Conservation (phyloP, 768 basidiomycete genomes). For the Lactarius tabidus region DNA sequence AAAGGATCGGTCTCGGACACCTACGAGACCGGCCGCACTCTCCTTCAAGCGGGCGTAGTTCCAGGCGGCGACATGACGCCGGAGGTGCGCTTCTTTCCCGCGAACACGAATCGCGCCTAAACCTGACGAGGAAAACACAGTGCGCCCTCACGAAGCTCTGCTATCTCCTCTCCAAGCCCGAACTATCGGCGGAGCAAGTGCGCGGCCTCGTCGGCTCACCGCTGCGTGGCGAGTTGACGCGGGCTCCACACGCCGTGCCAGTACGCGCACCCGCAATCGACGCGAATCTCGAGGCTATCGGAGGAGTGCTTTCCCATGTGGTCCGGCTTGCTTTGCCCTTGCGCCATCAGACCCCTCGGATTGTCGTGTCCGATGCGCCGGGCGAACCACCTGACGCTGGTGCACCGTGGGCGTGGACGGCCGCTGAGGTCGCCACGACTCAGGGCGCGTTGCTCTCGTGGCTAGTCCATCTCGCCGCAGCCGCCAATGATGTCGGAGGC, state of each 20-base stretch:
- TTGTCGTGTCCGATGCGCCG: conserved; percentile 36
- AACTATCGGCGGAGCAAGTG: conserved; percentile 63
- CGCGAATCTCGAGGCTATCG: conserved; percentile 55
- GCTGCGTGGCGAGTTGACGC: conserved; percentile 85
- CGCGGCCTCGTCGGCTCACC: conserved; percentile 72
- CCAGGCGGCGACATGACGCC: conserved; percentile 93
- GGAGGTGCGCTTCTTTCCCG: conserved; percentile 51
- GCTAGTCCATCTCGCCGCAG: conserved; percentile 74
- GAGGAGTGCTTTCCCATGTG: conserved; percentile 63
- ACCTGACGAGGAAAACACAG: conserved; percentile 36
- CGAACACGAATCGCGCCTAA: not conserved
- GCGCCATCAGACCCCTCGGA: conserved; percentile 36
- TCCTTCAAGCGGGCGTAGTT: conserved; percentile 72
- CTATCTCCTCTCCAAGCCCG: conserved; percentile 84
- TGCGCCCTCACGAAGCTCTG: conserved; percentile 87
- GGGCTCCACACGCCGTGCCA: conserved; percentile 35
- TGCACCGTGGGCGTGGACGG: conserved; percentile 77
- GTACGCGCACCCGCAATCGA: conserved; percentile 40
- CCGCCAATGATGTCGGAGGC: conserved; percentile 60
- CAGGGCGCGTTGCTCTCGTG: conserved; percentile 72
- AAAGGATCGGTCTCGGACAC: conserved; percentile 83
- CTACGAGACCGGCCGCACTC: conserved; percentile 72
- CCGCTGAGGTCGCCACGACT: conserved; percentile 64
- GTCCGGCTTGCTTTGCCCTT: conserved; percentile 53
- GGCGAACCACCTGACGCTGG: conserved; percentile 41